These are phyloP conservation scores for Plenodomus tracheiphilus DNA, from an alignment of 2,329 filamentous ascomycete species.

Conservation along the genomic window DNA sequence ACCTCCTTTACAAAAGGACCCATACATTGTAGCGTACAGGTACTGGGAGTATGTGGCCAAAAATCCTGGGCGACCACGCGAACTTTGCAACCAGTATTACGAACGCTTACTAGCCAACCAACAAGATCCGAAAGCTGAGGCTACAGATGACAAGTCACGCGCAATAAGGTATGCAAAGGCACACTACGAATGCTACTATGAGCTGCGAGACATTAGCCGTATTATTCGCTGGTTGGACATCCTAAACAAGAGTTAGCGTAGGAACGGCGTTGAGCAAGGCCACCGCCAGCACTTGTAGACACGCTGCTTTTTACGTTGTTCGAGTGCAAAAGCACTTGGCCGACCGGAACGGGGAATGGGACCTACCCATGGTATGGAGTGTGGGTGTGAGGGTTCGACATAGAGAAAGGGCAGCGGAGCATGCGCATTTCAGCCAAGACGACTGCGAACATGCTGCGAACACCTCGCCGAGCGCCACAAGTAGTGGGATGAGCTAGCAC, in stretches of 20 bases:
- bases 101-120: constrained; percentile 27
- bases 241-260: background rate
- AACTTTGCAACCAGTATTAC: constrained; percentile 22
- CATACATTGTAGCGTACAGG: constrained; percentile 24
- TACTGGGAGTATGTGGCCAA: constrained; percentile 25
- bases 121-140: constrained; percentile 15
- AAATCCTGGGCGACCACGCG: constrained; percentile 7
- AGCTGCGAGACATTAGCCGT: constrained; percentile 15
- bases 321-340: too few species aligned
- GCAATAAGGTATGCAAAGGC: constrained; percentile 27
- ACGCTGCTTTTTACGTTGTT: background rate
- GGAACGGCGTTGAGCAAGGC: background rate
- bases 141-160: constrained; percentile 20
- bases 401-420: background rate
- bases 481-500: background rate
- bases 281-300: background rate
- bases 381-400: background rate
- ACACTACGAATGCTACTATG: constrained; percentile 26
- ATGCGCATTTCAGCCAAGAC: background rate
- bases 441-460: background rate
- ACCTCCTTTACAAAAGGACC: constrained; percentile 11
- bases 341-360: too few species aligned
- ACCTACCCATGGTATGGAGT: too few species aligned
- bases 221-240: constrained; percentile 20
- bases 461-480: background rate